Evolutionary conservation across 306 rosid genomes (phyloP).

Genomic region (Luffa aegyptiaca): DNA sequence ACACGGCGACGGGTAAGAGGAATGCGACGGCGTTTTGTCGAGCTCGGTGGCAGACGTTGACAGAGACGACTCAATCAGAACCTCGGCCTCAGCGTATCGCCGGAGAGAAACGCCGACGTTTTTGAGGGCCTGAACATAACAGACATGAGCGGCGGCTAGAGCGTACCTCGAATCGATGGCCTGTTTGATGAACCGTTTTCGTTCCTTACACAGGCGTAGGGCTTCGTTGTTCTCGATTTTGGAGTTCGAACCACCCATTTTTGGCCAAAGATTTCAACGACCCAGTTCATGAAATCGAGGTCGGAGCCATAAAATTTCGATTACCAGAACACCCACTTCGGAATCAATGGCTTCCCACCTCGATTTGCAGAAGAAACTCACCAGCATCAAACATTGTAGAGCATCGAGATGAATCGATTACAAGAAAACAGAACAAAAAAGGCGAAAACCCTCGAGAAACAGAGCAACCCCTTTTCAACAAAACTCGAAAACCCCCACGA

Average conservation of each 20-base stretch:
- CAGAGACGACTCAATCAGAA: slow-evolving; percentile 60
- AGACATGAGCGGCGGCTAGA: slow-evolving; percentile 77
- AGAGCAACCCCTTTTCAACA: slow-evolving; percentile 9
- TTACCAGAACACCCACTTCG: neutral
- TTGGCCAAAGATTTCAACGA: neutral
- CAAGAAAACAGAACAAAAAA: neutral
- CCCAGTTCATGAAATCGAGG: slow-evolving; percentile 18
- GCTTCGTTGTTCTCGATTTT: slow-evolving; percentile 71
- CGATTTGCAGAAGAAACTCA: neutral
- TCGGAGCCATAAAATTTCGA: neutral
- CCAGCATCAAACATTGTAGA: neutral
- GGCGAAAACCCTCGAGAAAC: slow-evolving; percentile 14
- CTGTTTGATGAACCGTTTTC: slow-evolving; percentile 66
- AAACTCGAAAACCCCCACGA: slow-evolving; percentile 13
- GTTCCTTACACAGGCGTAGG: slow-evolving; percentile 59
- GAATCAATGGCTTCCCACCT: neutral
- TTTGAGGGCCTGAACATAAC: slow-evolving; percentile 62
- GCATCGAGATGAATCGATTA: neutral
- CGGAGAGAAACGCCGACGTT: slow-evolving; percentile 69
- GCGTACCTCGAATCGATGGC: slow-evolving; percentile 85
- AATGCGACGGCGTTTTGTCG: slow-evolving; percentile 87
- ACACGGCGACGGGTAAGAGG: slow-evolving; percentile 76
- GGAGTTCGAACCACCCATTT: slow-evolving; percentile 77
- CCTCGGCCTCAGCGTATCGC: slow-evolving; percentile 78
- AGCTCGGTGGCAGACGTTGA: slow-evolving; percentile 38